Percentiles rank a stretch among this genome's conserved stretches.
phyloP scores from a whole-genome alignment of 2,329 filamentous ascomycete genomes.

The Stromatinia cepivora region DNA sequence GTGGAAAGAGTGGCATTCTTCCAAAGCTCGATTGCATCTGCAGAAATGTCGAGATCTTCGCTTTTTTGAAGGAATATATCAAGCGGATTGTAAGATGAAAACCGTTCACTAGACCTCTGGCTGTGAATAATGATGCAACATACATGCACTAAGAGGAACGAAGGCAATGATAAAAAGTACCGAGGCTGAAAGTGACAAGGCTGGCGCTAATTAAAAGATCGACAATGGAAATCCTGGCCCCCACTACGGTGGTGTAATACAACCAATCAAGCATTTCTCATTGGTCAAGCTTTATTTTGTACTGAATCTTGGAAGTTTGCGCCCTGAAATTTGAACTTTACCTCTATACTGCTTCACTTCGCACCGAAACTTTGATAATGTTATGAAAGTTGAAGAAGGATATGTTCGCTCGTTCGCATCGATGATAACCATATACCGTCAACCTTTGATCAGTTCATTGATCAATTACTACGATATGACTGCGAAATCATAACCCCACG shows the following conservation, averaged over 20 bases:
- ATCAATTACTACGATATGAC: constrained; percentile 30
- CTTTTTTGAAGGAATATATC: not conserved
- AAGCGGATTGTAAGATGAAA: not conserved
- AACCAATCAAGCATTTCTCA: constrained; percentile 23
- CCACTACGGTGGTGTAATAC: constrained; percentile 16
- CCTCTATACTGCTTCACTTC: constrained; percentile 2
- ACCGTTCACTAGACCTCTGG: not conserved
- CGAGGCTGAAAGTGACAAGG: constrained; percentile 24
- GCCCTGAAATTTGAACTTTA: constrained; percentile 16
- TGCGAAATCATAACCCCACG: constrained; percentile 30
- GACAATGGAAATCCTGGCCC: not conserved
- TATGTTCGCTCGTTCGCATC: constrained; percentile 23
- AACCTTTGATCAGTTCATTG: constrained; percentile 24
- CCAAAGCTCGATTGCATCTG: not conserved
- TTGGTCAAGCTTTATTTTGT: constrained; percentile 21
- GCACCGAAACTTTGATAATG: constrained; percentile 11
- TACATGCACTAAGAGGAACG: not conserved
- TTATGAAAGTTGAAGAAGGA: constrained; percentile 2
- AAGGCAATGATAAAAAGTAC: not conserved
- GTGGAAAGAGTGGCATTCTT: not conserved
- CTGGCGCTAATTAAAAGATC: not conserved
- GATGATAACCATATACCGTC: constrained; percentile 30
- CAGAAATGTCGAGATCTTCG: not conserved
- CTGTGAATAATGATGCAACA: not conserved
- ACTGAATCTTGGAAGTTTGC: constrained; percentile 18